Base-by-base conservation (phyloP, 768 basidiomycete species). In the Glaciozyma antarctica region DNA sequence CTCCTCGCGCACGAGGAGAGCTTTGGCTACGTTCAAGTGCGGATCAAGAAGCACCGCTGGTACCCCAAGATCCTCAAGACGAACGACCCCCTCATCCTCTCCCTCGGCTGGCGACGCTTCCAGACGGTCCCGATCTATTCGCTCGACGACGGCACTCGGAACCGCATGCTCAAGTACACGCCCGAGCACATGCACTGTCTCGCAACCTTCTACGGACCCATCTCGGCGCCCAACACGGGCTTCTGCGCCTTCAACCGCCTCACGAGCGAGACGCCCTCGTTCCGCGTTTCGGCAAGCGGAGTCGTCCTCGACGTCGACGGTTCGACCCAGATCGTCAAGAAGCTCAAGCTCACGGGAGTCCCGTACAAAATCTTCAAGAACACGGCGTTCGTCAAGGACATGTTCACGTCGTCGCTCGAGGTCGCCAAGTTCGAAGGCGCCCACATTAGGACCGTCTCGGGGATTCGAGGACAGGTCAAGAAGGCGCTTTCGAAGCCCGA, bases 161-260 rank as follows among this genome's bases (percentile, higher is more conserved):
- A 97, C 86, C 90, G 95, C 44, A 88, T 98, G 87, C 87, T 99
- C 79, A 99, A 99, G 78, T 99, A 99, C 76, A 97, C 95, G 0
- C 95, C 95, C 0, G 95, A 99, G 78, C 95, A 99, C 74, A 97
- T 94, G 95, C 95, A 99, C 75, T 99, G 95, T 74, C 94, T 87
- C 74, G 94, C 93, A 3, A 95, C 93, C 3, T 95, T 98, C 77
- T 99, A 93, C 74, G 94, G 91, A 0, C 94, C 95, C 10, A 85
- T 90, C 26, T 80, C 90, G 3, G 79, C 89, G 0, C 94, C 93
- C 26, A 95, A 95, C 77, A 95, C 90, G 0, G 92, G 93, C 41
- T 93, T 99, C 78, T 98, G 95, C 76, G 88, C 94, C 3, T 98
- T 99, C 82, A 97, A 92, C 77, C 84, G 87, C 0, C 78, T 99